Evolutionary conservation across 2,329 filamentous ascomycete genomes (phyloP).

Genomic region (Phyllosticta citrichinensis): DNA sequence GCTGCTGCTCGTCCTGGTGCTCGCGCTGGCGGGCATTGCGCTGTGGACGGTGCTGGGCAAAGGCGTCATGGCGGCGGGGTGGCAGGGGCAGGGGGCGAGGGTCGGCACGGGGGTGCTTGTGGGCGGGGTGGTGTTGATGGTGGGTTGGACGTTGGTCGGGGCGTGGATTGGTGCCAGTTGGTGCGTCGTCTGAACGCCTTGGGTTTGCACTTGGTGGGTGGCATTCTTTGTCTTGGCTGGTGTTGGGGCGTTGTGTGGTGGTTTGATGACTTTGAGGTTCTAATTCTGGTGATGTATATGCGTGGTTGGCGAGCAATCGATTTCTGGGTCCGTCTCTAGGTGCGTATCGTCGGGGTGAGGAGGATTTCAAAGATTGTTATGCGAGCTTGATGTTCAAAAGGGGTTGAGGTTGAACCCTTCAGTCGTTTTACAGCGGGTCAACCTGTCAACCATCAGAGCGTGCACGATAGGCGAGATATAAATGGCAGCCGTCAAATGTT

Average conservation of each 20-base stretch:
- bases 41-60: conserved; percentile 28
- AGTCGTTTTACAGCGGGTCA: too few species aligned
- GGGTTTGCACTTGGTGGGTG: not conserved
- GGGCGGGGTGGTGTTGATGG: conserved; percentile 24
- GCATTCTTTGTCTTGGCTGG: not conserved
- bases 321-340: too few species aligned
- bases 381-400: too few species aligned
- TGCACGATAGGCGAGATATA: too few species aligned
- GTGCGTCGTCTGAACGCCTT: conserved; percentile 21
- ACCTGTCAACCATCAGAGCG: too few species aligned
- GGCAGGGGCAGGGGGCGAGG: conserved; percentile 22
- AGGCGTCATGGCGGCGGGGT: conserved; percentile 12
- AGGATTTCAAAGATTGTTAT: too few species aligned
- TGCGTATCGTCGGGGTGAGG: too few species aligned
- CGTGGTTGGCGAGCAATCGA: too few species aligned
- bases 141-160: conserved; percentile 22
- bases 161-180: conserved; percentile 30
- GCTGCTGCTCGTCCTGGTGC: conserved; percentile 18
- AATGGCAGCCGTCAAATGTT: not conserved
- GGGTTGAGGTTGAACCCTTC: too few species aligned
- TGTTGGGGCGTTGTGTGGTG: too few species aligned
- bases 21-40: conserved; percentile 21
- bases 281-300: too few species aligned
- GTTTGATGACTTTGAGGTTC: too few species aligned
- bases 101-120: conserved; percentile 24